Conservation (phyloP, 805 yeast genomes). For the Kockiozyma suomiensis region DNA sequence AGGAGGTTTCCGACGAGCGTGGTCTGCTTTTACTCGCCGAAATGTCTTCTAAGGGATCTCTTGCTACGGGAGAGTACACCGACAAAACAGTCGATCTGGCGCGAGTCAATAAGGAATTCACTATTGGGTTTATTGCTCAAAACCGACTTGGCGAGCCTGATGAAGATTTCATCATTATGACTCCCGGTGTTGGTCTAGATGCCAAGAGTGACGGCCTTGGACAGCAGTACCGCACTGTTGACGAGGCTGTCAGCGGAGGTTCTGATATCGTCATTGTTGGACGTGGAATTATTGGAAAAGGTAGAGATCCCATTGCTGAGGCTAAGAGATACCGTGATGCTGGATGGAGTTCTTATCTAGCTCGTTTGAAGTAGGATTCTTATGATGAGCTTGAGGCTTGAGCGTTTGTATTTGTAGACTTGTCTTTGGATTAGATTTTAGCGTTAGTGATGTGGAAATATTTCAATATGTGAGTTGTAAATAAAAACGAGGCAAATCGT, state of each 20-base stretch:
- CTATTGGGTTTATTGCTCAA: slow-evolving; percentile 96
- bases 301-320: slow-evolving; percentile 86
- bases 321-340: slow-evolving; percentile 88
- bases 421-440: no score
- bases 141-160: slow-evolving; percentile 78
- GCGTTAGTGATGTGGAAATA: no score
- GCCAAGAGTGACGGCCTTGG: slow-evolving; percentile 96
- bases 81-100: slow-evolving; percentile 87
- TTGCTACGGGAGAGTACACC: slow-evolving; percentile 92
- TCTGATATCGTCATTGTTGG: slow-evolving; percentile 97
- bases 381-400: not conserved
- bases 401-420: not conserved
- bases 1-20: slow-evolving; percentile 60
- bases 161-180: slow-evolving; percentile 94
- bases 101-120: slow-evolving; percentile 81
- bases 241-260: slow-evolving; percentile 80
- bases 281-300: slow-evolving; percentile 92
- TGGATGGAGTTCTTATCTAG: slow-evolving; percentile 89
- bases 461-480: no score
- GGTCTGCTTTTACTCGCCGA: slow-evolving; percentile 96
- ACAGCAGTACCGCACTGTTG: slow-evolving; percentile 93
- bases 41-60: slow-evolving; percentile 87
- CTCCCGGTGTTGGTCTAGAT: slow-evolving; percentile 98
- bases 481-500: not conserved
- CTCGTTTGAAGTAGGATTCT: slow-evolving; percentile 38